phyloP scores from a whole-genome alignment of 257 asterid species.

The Phtheirospermum japonicum region DNA sequence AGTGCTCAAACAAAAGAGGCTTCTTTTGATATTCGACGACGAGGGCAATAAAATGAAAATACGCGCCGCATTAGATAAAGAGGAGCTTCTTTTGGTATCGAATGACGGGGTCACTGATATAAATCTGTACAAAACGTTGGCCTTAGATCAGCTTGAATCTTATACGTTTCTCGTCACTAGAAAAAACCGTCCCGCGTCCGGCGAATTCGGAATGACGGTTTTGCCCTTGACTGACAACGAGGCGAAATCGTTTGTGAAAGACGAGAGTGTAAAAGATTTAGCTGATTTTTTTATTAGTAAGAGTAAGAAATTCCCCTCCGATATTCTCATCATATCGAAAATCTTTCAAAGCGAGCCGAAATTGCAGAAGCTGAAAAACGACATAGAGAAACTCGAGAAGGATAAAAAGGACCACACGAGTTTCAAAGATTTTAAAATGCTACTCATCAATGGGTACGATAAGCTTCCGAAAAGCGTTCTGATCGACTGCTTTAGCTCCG shows the following conservation, averaged over 20 bases:
- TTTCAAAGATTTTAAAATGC: not conserved
- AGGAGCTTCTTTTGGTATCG: constrained; percentile 21
- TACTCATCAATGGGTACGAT: constrained; percentile 17
- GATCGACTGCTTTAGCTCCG: constrained; percentile 30
- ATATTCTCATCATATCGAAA: constrained; percentile 29
- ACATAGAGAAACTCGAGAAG: constrained; percentile 10
- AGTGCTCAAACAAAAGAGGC: not conserved
- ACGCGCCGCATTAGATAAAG: not conserved
- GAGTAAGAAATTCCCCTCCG: constrained; percentile 27
- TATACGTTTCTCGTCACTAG: constrained; percentile 11
- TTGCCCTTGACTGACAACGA: constrained; percentile 22
- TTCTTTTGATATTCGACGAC: constrained; percentile 29
- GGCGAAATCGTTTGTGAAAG: not conserved
- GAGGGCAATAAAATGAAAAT: constrained; percentile 14
- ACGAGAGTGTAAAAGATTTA: not conserved
- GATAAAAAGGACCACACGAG: not conserved
- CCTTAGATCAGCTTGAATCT: not conserved
- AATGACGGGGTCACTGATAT: constrained; percentile 16
- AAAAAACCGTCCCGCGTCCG: no score
- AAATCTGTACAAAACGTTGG: not conserved
- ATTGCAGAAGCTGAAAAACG: constrained; percentile 20
- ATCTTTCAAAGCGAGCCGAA: constrained; percentile 3
- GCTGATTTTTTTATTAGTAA: constrained; percentile 20
- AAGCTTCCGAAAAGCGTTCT: constrained; percentile 26
- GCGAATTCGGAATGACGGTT: constrained; percentile 7